Conservation (phyloP, 2,329 filamentous ascomycete genomes). For the Ophiostoma quercus region DNA sequence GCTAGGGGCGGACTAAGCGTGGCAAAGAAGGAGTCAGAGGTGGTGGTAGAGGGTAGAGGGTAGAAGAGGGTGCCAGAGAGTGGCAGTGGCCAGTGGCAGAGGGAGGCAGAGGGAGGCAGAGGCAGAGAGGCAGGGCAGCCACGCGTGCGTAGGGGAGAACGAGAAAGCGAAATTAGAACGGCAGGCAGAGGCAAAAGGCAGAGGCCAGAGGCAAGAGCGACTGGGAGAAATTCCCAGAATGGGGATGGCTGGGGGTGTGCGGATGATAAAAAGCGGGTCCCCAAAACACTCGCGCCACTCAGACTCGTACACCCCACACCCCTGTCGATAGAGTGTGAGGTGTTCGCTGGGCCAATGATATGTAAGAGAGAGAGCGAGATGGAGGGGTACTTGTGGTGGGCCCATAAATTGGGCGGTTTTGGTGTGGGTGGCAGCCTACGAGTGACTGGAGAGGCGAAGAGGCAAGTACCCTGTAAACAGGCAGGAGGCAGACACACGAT, state of each 20-base stretch:
- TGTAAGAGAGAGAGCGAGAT: conserved; percentile 18
- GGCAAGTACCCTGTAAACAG: conserved; percentile 25
- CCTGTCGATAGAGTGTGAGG: not conserved
- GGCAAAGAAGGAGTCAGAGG: conserved; percentile 19
- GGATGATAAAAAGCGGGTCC: conserved; percentile 23
- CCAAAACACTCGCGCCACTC: conserved; percentile 6
- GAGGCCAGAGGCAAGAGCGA: conserved; percentile 14
- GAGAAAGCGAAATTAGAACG: conserved; percentile 23
- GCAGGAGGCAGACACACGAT: conserved; percentile 16
- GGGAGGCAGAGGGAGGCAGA: not conserved
- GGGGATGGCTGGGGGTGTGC: conserved; percentile 9
- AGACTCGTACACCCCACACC: conserved; percentile 13
- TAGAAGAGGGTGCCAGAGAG: not conserved
- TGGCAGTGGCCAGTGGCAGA: not conserved
- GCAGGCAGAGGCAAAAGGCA: conserved; percentile 20
- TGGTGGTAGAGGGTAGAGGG: not conserved
- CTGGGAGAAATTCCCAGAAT: conserved; percentile 17
- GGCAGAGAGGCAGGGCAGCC: not conserved
- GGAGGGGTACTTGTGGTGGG: conserved; percentile 32
- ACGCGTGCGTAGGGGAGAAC: conserved; percentile 16
- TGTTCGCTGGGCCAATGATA: not conserved
- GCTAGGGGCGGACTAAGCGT: conserved; percentile 11
- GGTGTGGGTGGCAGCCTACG: conserved; percentile 32
- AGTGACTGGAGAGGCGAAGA: conserved; percentile 29
- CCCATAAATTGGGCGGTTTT: conserved; percentile 18